Evolutionary conservation across 2,329 filamentous ascomycete species (phyloP), one percentile per base, ranked within the genome.

Genomic region (Dothidotthia symphoricarpi): DNA sequence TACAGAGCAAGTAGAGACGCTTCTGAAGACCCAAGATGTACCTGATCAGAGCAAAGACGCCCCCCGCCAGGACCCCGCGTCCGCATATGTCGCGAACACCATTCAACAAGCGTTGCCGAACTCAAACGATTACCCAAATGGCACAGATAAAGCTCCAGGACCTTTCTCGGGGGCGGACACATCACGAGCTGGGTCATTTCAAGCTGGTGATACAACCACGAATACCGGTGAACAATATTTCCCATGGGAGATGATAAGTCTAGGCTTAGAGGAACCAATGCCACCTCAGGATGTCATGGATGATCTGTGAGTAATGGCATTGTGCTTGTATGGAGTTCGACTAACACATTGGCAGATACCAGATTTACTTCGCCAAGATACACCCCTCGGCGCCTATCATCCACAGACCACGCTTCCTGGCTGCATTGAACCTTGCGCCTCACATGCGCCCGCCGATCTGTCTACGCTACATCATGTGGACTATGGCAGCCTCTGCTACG

Each of bases 401-500:
- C 39, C 91, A 98, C 64, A 86, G 83, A 55, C 87, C 84, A 43
- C 82, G 91, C 34, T 97, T 93, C 63, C 74, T 93, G 41, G 86
- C 89, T 14, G 87, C 88, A 22, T 88, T 96, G 82, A 88, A 91
- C 58, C 75, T 96, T 67, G 81, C 88, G n/a, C 88, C 88, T 13
- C 82, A 82, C 46, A 83, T 89, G 71, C 81, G 91, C 16, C 91
- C 93, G 2, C 88, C 91, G 0, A 82, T 95, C 19, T 88, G 86
- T 49, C 71, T 98, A 33, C 82, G 93, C 53, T 98, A 98, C 69
- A 88, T 87, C 38, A 94, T 97, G 75, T 97, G 91, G 91, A 87
- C 85, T n/a, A 72, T 89, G 57, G 89, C 91, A n/a, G 90, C 88
- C 46, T 85, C 87, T 4, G 78, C 90, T 28, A 82, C 81, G 3